Conservation (phyloP, 2,329 filamentous ascomycete genomes). For the Talaromyces sp. region DNA sequence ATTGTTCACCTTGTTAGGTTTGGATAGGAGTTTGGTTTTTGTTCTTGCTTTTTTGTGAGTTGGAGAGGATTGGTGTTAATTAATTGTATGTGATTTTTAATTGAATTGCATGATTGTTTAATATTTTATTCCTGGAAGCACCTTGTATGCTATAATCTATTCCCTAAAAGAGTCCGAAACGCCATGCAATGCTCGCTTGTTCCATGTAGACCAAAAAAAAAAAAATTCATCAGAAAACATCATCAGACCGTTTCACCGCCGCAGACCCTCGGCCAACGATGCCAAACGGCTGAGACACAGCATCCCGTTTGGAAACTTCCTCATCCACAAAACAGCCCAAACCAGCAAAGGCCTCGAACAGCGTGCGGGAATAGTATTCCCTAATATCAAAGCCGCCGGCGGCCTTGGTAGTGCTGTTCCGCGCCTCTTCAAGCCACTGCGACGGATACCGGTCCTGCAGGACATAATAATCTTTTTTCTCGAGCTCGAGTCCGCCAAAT, state of each 20-base stretch:
- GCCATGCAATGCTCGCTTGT: background rate
- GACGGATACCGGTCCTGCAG: conserved; percentile 68
- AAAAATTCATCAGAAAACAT: conserved; percentile 5
- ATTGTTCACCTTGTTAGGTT: background rate
- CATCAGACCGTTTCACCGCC: conserved; percentile 9
- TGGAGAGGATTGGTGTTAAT: background rate
- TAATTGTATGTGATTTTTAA: background rate
- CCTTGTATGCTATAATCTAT: background rate
- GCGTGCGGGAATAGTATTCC: conserved; percentile 74
- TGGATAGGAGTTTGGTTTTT: background rate
- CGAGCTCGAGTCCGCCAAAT: conserved; percentile 64
- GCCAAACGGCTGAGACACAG: conserved; percentile 12
- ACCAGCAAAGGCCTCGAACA: conserved; percentile 87
- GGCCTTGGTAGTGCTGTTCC: conserved; percentile 59
- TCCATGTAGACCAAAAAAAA: background rate
- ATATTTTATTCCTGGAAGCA: background rate
- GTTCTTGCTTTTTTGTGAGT: background rate
- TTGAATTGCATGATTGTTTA: background rate
- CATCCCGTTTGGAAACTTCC: conserved; percentile 46
- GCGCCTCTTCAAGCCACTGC: conserved; percentile 64
- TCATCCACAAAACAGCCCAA: conserved; percentile 82
- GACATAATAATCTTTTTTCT: conserved; percentile 65
- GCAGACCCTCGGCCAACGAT: conserved; percentile 25
- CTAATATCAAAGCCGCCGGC: conserved; percentile 78
- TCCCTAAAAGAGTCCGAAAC: background rate